phyloP scores from a whole-genome alignment of 441 rosid genomes.

The Arabidopsis lyrata region DNA sequence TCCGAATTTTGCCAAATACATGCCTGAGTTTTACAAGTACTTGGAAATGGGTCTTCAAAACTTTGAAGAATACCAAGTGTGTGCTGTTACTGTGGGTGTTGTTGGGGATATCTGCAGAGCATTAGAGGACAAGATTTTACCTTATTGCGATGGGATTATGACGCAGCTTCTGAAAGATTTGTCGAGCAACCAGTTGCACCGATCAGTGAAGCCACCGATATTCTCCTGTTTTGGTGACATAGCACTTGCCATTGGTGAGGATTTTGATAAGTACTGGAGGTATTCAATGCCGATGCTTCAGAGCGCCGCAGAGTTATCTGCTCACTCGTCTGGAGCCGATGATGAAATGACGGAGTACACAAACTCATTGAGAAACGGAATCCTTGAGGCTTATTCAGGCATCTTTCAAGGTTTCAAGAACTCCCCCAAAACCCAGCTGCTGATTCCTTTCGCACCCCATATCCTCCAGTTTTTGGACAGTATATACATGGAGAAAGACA shows the following conservation, averaged over 20 bases:
- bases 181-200: conserved; percentile 79
- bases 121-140: conserved; percentile 66
- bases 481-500: conserved; percentile 77
- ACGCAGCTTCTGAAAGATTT: conserved; percentile 79
- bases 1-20: conserved; percentile 64
- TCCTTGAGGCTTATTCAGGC: conserved; percentile 76
- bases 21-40: conserved; percentile 72
- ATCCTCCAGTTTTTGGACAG: conserved; percentile 76
- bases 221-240: conserved; percentile 80
- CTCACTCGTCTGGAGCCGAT: conserved; percentile 61
- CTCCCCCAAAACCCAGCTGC: conserved; percentile 71
- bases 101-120: conserved; percentile 78
- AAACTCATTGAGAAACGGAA: conserved; percentile 73
- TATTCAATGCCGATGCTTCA: conserved; percentile 83
- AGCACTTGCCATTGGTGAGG: conserved; percentile 73
- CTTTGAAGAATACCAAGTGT: conserved; percentile 82
- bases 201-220: conserved; percentile 80
- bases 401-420: conserved; percentile 81
- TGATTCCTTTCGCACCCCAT: conserved; percentile 72
- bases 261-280: conserved; percentile 70
- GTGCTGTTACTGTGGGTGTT: conserved; percentile 79
- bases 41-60: conserved; percentile 77
- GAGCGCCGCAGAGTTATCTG: conserved; percentile 73
- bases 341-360: conserved; percentile 78
- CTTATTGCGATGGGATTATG: conserved; percentile 80